A percentile compares a stretch with the other conserved stretches of the same genome.
Evolutionary conservation across 2,329 filamentous ascomycete species (phyloP).

Genomic region (Ceratocystis cubensis): DNA sequence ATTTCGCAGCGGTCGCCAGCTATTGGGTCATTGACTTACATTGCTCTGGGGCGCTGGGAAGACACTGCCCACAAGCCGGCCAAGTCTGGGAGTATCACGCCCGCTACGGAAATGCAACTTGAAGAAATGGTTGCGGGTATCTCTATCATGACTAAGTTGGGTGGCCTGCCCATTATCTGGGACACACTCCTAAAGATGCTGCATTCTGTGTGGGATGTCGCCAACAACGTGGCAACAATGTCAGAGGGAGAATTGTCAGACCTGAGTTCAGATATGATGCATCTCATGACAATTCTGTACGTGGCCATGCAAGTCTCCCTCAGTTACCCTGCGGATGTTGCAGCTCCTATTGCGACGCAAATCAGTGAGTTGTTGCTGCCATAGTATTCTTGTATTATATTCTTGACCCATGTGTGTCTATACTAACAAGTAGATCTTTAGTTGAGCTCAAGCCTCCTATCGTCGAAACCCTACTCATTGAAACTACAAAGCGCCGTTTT

Average conservation of each 20-base stretch:
- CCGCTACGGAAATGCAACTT: constrained; percentile 45
- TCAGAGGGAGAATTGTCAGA: constrained; percentile 30
- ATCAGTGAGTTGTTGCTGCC: constrained; percentile 35
- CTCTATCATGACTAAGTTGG: constrained; percentile 38
- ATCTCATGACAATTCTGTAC: constrained; percentile 52
- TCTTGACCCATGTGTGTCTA: too few relatives aligned
- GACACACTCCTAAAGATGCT: constrained; percentile 41
- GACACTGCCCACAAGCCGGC: constrained; percentile 46
- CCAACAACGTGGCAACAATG: constrained; percentile 14
- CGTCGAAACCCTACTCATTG: constrained; percentile 58
- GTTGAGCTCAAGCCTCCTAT: constrained; percentile 53
- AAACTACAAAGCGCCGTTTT: constrained; percentile 58
- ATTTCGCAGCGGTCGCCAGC: constrained; percentile 38
- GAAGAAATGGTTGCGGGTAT: constrained; percentile 46
- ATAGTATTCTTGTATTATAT: neutral
- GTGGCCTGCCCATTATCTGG: constrained; percentile 30
- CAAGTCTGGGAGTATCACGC: constrained; percentile 33
- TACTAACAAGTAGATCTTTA: constrained; percentile 26
- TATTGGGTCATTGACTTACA: constrained; percentile 46
- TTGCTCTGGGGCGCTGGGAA: constrained; percentile 58
- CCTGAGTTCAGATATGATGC: constrained; percentile 47
- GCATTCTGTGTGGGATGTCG: constrained; percentile 36
- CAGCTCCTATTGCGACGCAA: constrained; percentile 36
- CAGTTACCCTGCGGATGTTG: constrained; percentile 36
- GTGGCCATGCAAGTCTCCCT: constrained; percentile 45